Conservation (phyloP, 2,329 filamentous ascomycete species). For the Phialocephala subalpina region DNA sequence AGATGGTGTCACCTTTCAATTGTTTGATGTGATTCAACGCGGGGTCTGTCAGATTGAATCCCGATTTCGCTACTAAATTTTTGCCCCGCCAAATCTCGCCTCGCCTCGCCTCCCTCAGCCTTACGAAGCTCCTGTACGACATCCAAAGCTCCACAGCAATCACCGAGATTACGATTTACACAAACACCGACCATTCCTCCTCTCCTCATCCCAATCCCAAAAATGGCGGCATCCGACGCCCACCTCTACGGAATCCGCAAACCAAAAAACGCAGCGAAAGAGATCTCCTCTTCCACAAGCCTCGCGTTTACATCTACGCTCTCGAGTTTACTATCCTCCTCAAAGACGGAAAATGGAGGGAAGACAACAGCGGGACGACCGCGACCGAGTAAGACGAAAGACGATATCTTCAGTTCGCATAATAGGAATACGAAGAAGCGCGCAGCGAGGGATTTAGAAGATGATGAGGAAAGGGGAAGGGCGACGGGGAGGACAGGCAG, state of each 20-base stretch:
- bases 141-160: constrained; percentile 4
- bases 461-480: constrained; percentile 55
- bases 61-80: constrained; percentile 3
- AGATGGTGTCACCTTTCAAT: neutral
- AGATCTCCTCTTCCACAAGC: constrained; percentile 74
- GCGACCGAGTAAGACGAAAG: constrained; percentile 64
- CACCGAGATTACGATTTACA: neutral
- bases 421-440: constrained; percentile 70
- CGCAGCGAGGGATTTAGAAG: constrained; percentile 63
- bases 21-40: neutral
- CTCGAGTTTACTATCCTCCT: constrained; percentile 77
- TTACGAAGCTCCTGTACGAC: neutral
- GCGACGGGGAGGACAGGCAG: constrained; percentile 62
- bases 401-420: constrained; percentile 73
- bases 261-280: constrained; percentile 71
- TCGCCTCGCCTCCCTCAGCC: neutral
- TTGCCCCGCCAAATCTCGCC: neutral
- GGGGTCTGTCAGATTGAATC: neutral
- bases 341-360: constrained; percentile 45
- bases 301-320: constrained; percentile 91
- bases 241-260: constrained; percentile 80
- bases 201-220: neutral
- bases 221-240: constrained; percentile 57
- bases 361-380: constrained; percentile 56
- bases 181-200: neutral